These are phyloP conservation scores for Allomyces macrogynus DNA, from an alignment of 192 early-diverging fungal genomes.

Conservation along the genomic window DNA sequence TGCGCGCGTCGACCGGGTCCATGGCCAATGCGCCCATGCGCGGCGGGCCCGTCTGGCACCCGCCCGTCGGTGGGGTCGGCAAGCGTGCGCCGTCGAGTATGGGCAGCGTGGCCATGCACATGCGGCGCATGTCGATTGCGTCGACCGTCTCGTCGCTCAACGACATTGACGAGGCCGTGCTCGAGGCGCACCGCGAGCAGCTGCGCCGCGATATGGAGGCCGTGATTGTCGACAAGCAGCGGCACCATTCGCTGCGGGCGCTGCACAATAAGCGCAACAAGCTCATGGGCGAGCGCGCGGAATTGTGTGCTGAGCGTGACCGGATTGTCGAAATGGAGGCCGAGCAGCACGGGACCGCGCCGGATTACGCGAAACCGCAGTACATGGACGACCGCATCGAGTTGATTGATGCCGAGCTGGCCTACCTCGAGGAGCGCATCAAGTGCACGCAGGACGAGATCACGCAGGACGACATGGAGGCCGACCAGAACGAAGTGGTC, in stretches of 20 bases:
- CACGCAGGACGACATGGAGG: conserved; percentile 15
- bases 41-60: conserved; percentile 3
- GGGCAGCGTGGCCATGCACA: too few species aligned
- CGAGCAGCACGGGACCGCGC: conserved; percentile 6
- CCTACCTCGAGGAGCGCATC: conserved; percentile 29
- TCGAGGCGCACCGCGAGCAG: too few species aligned
- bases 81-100: too few species aligned
- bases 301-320: conserved; percentile 25
- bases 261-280: conserved; percentile 24
- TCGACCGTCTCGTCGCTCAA: too few species aligned
- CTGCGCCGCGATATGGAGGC: too few species aligned
- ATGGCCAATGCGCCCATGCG: too few species aligned
- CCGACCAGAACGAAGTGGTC: conserved; percentile 2
- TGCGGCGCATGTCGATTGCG: too few species aligned
- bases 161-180: background rate
- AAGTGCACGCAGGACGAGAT: conserved; percentile 25
- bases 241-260: conserved; percentile 5
- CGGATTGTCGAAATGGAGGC: conserved; percentile 17
- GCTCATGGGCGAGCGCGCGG: conserved; percentile 21
- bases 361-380: conserved; percentile 12
- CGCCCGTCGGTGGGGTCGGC: too few species aligned
- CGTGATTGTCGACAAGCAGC: too few species aligned
- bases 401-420: conserved; percentile 33
- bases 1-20: conserved; percentile 9
- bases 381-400: conserved; percentile 34